Evolutionary conservation across 176 grass and related monocot species (phyloP), one percentile per base, ranked within the genome.

Genomic region (Dendrocalamus sinicus): DNA sequence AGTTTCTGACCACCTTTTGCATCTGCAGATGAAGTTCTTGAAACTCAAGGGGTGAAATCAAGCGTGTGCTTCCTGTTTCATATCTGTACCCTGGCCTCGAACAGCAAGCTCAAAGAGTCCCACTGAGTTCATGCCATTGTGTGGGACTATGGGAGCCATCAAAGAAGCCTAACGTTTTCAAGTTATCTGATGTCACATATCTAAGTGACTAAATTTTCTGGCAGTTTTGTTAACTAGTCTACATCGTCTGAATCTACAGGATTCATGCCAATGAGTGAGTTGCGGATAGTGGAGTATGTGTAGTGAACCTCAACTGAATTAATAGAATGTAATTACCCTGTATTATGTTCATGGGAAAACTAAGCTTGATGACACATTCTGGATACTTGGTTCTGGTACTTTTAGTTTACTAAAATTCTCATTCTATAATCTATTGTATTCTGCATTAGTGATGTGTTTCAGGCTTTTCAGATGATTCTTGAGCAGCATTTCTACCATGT

Each of bases 1-100:
- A 47, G 37, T 73, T 55, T 79, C 67, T 89, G 55, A 79, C 51
- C 22, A 64, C 39, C 57, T 73, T 89, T 79, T 79, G 37, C 47
- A 46, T 73, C 39, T 89, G 68, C 75, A 89, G 75, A 84, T 73
- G 58, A 68, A 59, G 44, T 62, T 51, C 12, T 23, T 7, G 26
- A 52, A 85, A 85, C 13, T 43, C 53, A 3, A n/a, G 4, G 40
- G 70, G 30, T 67, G 40, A 88, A 82, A 70, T 54, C 0, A 66
- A 72, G 73, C 4, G 17, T 15, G 64, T 15, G 62, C 61, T 68
- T 43, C 14, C n/a, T 64, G 48, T 81, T 59, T 81, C 40, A 58
- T 81, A 52, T 53, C 22, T 77, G 32, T 77, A 57, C 12, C 35
- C 35, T 37, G 35, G 35, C n/a, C n/a, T 71, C 14, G 2, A 83